Evolutionary conservation across 176 grass and related monocot species (phyloP), one percentile per base, ranked within the genome.

Genomic region (Oryza australiensis): DNA sequence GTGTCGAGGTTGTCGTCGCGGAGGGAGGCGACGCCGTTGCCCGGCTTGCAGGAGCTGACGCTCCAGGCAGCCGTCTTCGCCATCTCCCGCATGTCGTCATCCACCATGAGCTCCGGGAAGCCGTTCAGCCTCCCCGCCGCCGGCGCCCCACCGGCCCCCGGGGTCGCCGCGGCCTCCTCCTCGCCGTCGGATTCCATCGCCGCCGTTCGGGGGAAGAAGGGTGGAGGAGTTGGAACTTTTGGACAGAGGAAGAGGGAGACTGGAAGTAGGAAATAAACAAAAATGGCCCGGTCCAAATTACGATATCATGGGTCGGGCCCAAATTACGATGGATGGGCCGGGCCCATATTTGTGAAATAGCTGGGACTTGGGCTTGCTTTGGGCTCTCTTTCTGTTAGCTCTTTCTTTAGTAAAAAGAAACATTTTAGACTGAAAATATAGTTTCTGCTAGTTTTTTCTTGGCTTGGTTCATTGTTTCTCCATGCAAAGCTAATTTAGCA

Each of bases 11-110:
- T 95, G 76, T 92, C 85, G 75, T 90, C 95, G 62, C 91, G 84
- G 86, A 98, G 90, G 79, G 90, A 85, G 32, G 88, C 63, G 57
- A 95, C 90, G 84, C 90, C 87, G 85, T 98, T 95, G 75, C 90
- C 92, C 26, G 92, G 88, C 85, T 95, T 95, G 92, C 80, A 93
- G 66, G 92, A 98, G 90, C 95, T 95, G 41, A 98, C 92, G 81
- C 92, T 98, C 89, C 92, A 95, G 62, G 90, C 88, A 0, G 95
- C 95, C 20, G 86, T 98, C 90, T 95, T 93, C 9, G 92, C 90
- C 85, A 93, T 91, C 86, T 93, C 95, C 7, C 88, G 82, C 78
- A 91, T 90, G 77, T 89, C 92, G 30, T 71, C 72, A 9, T 98
- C 92, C 55, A 91, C 88, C 24, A 65, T 32, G 0, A 98, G 80